Conservation (phyloP, 2,329 filamentous ascomycete genomes). For the Aspergillus niger region DNA sequence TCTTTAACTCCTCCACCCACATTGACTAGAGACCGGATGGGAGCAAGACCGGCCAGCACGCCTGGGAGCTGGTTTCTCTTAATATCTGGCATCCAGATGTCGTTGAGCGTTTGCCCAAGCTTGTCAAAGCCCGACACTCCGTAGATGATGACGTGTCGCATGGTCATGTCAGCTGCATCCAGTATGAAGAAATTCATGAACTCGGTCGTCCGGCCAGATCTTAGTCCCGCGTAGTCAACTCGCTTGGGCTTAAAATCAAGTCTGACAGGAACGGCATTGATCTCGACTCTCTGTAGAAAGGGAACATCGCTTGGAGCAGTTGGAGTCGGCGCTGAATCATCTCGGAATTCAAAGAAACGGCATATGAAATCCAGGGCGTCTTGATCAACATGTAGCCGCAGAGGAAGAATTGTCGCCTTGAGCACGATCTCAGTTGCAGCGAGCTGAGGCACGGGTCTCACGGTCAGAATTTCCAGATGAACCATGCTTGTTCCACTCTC, state of each 20-base stretch:
- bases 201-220: slow-evolving; percentile 91
- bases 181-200: slow-evolving; percentile 99
- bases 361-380: slow-evolving; percentile 97
- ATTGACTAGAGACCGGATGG: slow-evolving; percentile 87
- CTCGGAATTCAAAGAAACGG: slow-evolving; percentile 97
- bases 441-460: slow-evolving; percentile 80
- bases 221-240: slow-evolving; percentile 91
- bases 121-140: slow-evolving; percentile 89
- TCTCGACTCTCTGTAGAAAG: slow-evolving; percentile 86
- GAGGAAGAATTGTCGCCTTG: slow-evolving; percentile 73
- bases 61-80: slow-evolving; percentile 84
- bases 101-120: slow-evolving; percentile 85
- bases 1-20: slow-evolving; percentile 85
- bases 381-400: slow-evolving; percentile 93
- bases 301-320: slow-evolving; percentile 70
- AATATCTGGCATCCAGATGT: slow-evolving; percentile 95
- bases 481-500: slow-evolving; percentile 88
- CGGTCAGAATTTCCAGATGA: slow-evolving; percentile 82
- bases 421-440: slow-evolving; percentile 88
- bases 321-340: slow-evolving; percentile 60
- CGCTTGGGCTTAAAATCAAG: slow-evolving; percentile 97
- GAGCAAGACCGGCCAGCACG: slow-evolving; percentile 84
- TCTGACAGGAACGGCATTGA: slow-evolving; percentile 79
- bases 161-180: slow-evolving; percentile 80
- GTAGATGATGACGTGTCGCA: slow-evolving; percentile 89